Evolutionary conservation across 306 rosid species (phyloP).

Genomic region (Prunus fruticosa): DNA sequence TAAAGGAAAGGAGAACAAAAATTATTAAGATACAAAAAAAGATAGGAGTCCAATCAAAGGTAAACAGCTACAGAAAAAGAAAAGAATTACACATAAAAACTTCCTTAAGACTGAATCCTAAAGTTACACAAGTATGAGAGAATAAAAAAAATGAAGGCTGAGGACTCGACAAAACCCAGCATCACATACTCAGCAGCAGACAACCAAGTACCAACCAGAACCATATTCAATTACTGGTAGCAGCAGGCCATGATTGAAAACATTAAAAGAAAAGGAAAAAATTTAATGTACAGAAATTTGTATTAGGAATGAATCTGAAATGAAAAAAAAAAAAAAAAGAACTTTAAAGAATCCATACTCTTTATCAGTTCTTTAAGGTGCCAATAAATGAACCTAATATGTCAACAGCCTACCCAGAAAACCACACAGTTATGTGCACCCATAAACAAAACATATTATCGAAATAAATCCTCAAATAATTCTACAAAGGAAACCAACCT

Average conservation of each 20-base stretch:
- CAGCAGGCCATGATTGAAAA: background rate
- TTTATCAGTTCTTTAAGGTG: background rate
- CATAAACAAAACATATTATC: background rate
- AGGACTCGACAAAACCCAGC: background rate
- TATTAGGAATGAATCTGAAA: background rate
- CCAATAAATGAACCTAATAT: background rate
- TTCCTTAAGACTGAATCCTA: background rate
- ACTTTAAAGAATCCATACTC: background rate
- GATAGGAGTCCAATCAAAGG: background rate
- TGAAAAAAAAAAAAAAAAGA: background rate
- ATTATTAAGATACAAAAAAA: background rate
- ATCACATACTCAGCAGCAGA: background rate
- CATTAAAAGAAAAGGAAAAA: background rate
- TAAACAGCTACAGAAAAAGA: no score
- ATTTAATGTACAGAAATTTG: background rate
- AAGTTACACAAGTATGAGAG: background rate
- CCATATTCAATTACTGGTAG: background rate
- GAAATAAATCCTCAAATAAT: background rate
- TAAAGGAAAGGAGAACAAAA: background rate
- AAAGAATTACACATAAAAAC: background rate
- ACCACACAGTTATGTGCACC: background rate
- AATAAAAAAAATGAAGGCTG: background rate
- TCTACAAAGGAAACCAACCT: background rate
- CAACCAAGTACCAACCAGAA: background rate
- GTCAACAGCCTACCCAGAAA: slow-evolving; percentile 5